A percentile compares a stretch with the other conserved stretches of the same genome.
phyloP scores from a whole-genome alignment of 1,139 yeast species.

The Debaryomyces robertsiae region DNA sequence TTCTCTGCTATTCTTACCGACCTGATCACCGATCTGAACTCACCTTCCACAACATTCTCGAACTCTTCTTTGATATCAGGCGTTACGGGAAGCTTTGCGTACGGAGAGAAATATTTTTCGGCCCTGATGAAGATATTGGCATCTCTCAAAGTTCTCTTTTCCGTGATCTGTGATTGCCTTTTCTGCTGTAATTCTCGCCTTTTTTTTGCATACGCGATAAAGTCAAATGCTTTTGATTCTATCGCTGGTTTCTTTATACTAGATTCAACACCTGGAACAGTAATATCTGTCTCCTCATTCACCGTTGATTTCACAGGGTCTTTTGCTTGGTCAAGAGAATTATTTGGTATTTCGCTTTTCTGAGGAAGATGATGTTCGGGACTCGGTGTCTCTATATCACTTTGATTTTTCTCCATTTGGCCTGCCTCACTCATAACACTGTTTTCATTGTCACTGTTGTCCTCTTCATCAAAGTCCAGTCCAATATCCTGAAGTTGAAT shows the following conservation, averaged over 20 bases:
- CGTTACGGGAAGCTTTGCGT: conserved; percentile 30
- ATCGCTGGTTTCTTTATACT: conserved; percentile 11
- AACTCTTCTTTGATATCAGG: conserved; percentile 29
- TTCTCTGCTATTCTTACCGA: conserved; percentile 40
- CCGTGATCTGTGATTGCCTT: conserved; percentile 22
- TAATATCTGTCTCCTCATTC: not conserved
- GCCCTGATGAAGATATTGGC: conserved; percentile 48
- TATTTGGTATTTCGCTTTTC: conserved; percentile 15
- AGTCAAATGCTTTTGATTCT: conserved; percentile 44
- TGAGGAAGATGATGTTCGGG: conserved; percentile 6
- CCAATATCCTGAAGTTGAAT: conserved; percentile 18
- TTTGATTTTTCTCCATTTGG: conserved; percentile 13
- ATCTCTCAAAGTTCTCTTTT: conserved; percentile 25
- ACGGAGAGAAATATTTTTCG: conserved; percentile 45
- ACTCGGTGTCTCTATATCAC: conserved; percentile 23
- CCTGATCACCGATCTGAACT: conserved; percentile 38
- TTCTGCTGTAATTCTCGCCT: conserved; percentile 34
- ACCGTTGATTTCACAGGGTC: not conserved
- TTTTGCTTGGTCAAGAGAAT: conserved; percentile 15
- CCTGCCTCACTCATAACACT: conserved; percentile 27
- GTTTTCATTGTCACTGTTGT: conserved; percentile 21
- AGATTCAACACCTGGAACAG: conserved; percentile 12
- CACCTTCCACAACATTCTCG: conserved; percentile 30
- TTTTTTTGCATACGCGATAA: conserved; percentile 55
- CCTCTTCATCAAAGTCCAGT: conserved; percentile 19